A percentile compares a stretch with the other conserved stretches of the same genome.
Evolutionary conservation across 2,329 filamentous ascomycete genomes (phyloP).

Genomic region (Fusarium algeriense): DNA sequence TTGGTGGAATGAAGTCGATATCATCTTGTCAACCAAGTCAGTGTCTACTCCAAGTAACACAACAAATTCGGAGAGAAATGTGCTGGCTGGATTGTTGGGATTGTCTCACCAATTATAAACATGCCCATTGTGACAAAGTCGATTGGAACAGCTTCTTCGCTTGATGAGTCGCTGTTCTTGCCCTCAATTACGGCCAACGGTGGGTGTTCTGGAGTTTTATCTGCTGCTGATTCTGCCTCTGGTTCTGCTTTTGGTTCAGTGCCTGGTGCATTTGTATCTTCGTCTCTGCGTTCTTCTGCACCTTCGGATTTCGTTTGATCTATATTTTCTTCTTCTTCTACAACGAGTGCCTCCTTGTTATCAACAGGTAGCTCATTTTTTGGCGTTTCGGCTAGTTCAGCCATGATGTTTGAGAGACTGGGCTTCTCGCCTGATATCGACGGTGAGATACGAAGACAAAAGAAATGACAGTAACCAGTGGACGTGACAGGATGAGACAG

Average conservation of each 20-base stretch:
- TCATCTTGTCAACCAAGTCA: conserved; percentile 74
- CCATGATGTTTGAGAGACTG: conserved; percentile 17
- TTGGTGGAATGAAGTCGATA: conserved; percentile 84
- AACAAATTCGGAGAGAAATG: background rate
- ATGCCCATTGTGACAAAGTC: conserved; percentile 79
- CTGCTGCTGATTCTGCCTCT: conserved; percentile 1
- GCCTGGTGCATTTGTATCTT: background rate
- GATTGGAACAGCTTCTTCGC: conserved; percentile 47
- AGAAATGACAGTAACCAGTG: background rate
- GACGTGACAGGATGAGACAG: background rate
- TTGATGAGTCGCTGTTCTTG: background rate
- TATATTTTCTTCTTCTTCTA: conserved; percentile 7
- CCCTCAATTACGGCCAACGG: background rate
- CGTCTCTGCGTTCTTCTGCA: background rate
- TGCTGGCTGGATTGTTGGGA: background rate
- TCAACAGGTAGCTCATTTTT: conserved; percentile 12
- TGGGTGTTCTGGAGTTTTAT: conserved; percentile 13
- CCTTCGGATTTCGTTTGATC: conserved; percentile 11
- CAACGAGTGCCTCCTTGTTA: background rate
- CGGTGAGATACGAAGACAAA: background rate
- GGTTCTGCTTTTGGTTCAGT: background rate
- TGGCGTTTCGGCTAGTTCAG: conserved; percentile 15
- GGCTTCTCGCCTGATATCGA: background rate
- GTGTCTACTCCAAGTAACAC: background rate
- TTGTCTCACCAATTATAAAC: conserved; percentile 75